Base-by-base conservation (phyloP, 306 rosid genomes). In the Neltuma alba region DNA sequence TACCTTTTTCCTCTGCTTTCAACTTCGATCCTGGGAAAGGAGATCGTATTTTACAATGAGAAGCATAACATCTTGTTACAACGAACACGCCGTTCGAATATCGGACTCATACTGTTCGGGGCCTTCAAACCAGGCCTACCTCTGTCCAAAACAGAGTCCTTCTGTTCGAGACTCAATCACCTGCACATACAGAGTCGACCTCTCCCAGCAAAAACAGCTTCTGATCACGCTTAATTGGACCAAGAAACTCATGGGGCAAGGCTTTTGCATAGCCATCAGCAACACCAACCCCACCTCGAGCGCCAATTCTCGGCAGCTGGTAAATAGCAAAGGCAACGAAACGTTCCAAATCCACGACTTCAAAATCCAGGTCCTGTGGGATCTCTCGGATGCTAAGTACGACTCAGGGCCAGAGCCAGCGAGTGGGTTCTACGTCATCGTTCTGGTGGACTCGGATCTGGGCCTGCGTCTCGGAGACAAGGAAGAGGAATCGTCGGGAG, bases 71-170 rank as follows among this genome's bases (percentile, higher is more conserved):
- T 89, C 94, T 50, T 95, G 99, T 88, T 95, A 95, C 89, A 95
- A 82, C 57, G 96, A 92, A 57, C 96, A 92, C 78, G 97, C 97
- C 37, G 86, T 92, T 23, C 87, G 86, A 52, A 89, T 92, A 6
- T 92, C 97, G 0, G 98, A 91, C 88, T 92, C 97, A 8, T 91
- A 95, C 54, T 92, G 99, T 50, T 95, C 97, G 14, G 93, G 89
- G 8, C 89, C 96, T 65, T 91, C 94, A 52, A 86, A 68, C 76
- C 84, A 86, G 6, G 52, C 87, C 62, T 81, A 77, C 84, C 79
- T 76, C 31, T 68, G 83, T 80, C 91, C 96, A 74, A 92, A 89
- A 76, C 37, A 66, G 28, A 61, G 75, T 70, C 57, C 78, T 79
- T 87, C 94, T n/a, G 80, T 45, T 74, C 87, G 80, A 74, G 82